Evolutionary conservation across 495 filamentous ascomycete genomes (phyloP).

Genomic region (Neurospora tetraspora): DNA sequence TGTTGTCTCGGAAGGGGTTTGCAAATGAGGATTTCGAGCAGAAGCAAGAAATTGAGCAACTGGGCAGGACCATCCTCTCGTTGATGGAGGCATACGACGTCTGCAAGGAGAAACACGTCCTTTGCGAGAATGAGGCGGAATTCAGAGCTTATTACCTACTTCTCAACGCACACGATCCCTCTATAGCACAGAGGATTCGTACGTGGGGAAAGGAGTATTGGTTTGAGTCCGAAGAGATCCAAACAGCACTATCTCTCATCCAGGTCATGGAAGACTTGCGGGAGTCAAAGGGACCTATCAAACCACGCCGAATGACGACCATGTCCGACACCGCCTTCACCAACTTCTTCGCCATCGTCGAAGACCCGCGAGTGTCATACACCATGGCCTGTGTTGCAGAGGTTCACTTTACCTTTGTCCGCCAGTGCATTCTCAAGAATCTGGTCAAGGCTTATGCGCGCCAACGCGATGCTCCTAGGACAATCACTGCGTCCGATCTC

Average conservation of each 20-base stretch:
- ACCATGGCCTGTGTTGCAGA: slow-evolving; percentile 91
- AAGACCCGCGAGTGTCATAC: slow-evolving; percentile 64
- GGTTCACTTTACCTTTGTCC: slow-evolving; percentile 74
- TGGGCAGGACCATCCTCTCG: slow-evolving; percentile 78
- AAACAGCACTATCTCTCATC: slow-evolving; percentile 29
- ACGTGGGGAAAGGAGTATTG: slow-evolving; percentile 69
- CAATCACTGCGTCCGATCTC: slow-evolving; percentile 61
- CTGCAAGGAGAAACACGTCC: slow-evolving; percentile 38
- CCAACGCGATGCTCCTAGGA: slow-evolving; percentile 57
- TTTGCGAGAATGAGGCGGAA: slow-evolving; percentile 67
- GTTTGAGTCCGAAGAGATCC: slow-evolving; percentile 49
- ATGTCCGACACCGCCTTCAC: slow-evolving; percentile 51
- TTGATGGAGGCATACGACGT: slow-evolving; percentile 85
- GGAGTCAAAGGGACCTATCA: slow-evolving; percentile 23
- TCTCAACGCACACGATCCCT: slow-evolving; percentile 67
- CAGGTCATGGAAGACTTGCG: slow-evolving; percentile 24
- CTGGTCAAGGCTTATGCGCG: slow-evolving; percentile 52
- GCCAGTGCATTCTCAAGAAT: slow-evolving; percentile 63
- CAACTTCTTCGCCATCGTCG: slow-evolving; percentile 67
- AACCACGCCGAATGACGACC: slow-evolving; percentile 31
- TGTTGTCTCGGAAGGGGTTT: slow-evolving; percentile 56
- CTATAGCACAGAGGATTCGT: slow-evolving; percentile 64
- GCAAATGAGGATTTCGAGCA: slow-evolving; percentile 65
- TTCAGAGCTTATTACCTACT: slow-evolving; percentile 86
- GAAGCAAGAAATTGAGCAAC: slow-evolving; percentile 87